Conservation (phyloP, 345 rosid genomes). For the Carallia pectinifolia region DNA sequence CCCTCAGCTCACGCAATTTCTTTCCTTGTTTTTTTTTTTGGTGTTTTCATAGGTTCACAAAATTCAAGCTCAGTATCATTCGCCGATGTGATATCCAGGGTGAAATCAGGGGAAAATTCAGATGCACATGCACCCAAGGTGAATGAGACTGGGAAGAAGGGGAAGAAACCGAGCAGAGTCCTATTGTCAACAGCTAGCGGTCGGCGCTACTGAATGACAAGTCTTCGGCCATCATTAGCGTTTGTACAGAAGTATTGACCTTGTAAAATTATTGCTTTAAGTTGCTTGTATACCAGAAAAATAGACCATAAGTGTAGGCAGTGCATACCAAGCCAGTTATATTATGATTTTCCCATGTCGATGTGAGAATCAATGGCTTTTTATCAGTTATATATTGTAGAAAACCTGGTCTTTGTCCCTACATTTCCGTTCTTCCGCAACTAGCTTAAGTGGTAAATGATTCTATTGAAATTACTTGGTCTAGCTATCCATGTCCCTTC, state of each 20-base stretch:
- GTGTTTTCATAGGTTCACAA: slow-evolving; percentile 41
- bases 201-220: slow-evolving; percentile 56
- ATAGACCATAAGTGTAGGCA: no score
- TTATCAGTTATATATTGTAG: no score
- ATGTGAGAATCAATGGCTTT: no score
- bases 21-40: neutral
- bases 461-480: no score
- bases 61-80: slow-evolving; percentile 58
- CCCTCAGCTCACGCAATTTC: neutral
- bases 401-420: no score
- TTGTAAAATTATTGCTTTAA: neutral
- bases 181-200: slow-evolving; percentile 82
- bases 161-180: slow-evolving; percentile 66
- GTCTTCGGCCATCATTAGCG: neutral
- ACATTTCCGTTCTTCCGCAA: no score
- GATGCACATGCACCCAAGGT: slow-evolving; percentile 23
- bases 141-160: slow-evolving; percentile 69
- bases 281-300: no score
- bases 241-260: neutral
- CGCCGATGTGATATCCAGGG: slow-evolving; percentile 65
- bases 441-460: no score
- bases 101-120: slow-evolving; percentile 34
- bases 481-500: no score
- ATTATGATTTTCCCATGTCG: no score
- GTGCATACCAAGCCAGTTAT: no score